Evolutionary conservation across 2,329 filamentous ascomycete genomes (phyloP).

Genomic region (Chrysoporthe austroafricana): DNA sequence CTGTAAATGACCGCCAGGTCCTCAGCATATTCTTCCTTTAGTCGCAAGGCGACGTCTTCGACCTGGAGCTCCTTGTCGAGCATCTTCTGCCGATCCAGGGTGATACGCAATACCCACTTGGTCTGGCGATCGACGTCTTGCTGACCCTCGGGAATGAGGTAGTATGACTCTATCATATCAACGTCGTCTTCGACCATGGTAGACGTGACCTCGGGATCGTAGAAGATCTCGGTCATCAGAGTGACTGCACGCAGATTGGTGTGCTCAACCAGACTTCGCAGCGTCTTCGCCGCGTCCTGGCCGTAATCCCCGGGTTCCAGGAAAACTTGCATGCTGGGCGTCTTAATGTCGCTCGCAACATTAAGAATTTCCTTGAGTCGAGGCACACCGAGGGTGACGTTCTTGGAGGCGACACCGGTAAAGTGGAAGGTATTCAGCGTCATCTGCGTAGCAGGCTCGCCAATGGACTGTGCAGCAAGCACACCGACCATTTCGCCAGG

Average conservation of each 20-base stretch:
- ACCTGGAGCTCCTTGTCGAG: slow-evolving; percentile 93
- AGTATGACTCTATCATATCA: slow-evolving; percentile 97
- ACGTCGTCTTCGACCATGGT: slow-evolving; percentile 86
- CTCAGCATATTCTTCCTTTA: slow-evolving; percentile 84
- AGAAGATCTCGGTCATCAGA: slow-evolving; percentile 93
- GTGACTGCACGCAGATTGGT: slow-evolving; percentile 92
- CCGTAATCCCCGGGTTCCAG: slow-evolving; percentile 57
- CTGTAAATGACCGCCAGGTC: slow-evolving; percentile 94
- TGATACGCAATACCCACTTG: slow-evolving; percentile 92
- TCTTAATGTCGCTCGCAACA: slow-evolving; percentile 97
- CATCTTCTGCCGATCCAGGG: slow-evolving; percentile 90
- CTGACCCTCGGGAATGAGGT: slow-evolving; percentile 84
- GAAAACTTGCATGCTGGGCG: slow-evolving; percentile 94
- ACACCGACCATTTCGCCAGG: slow-evolving; percentile 99
- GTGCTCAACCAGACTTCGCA: slow-evolving; percentile 91
- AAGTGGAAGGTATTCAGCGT: slow-evolving; percentile 99
- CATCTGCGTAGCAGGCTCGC: slow-evolving; percentile 99
- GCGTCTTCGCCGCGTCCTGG: slow-evolving; percentile 80
- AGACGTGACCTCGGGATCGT: slow-evolving; percentile 85
- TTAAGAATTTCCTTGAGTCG: slow-evolving; percentile 99
- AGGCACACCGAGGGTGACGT: slow-evolving; percentile 97
- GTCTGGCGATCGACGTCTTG: slow-evolving; percentile 75
- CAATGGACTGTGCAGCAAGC: slow-evolving; percentile 95
- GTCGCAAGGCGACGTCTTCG: slow-evolving; percentile 84
- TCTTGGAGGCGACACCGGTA: slow-evolving; percentile 99